phyloP scores from a whole-genome alignment of 2,329 filamentous ascomycete species.

The Curvularia hawaiiensis region DNA sequence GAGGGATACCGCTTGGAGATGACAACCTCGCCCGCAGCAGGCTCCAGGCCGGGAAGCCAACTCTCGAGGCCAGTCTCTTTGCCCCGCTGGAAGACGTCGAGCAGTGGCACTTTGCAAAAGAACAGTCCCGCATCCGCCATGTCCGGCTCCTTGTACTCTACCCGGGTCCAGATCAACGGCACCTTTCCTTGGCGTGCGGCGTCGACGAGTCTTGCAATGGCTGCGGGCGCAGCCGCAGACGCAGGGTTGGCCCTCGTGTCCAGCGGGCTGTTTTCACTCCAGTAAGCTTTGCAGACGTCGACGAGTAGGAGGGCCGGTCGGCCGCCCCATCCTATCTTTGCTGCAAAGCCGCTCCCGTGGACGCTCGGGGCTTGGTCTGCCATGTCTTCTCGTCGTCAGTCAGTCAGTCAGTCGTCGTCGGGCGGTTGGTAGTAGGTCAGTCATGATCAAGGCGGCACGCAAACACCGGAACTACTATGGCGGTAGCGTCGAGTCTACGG shows the following conservation, averaged over 20 bases:
- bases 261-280: conserved; percentile 51
- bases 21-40: conserved; percentile 41
- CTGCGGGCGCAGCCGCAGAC: conserved; percentile 44
- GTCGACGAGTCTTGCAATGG: conserved; percentile 49
- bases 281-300: conserved; percentile 57
- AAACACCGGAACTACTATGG: conserved; percentile 11
- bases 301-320: conserved; percentile 53
- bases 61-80: conserved; percentile 48
- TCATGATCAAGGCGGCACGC: conserved; percentile 6
- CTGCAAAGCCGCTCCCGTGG: conserved; percentile 43
- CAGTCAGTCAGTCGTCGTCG: conserved; percentile 6
- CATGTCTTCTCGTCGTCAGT: conserved; percentile 14
- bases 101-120: conserved; percentile 50
- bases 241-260: conserved; percentile 47
- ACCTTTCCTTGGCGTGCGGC: conserved; percentile 48
- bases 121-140: conserved; percentile 56
- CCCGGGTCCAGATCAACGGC: conserved; percentile 54
- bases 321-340: conserved; percentile 53
- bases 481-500: conserved; percentile 6
- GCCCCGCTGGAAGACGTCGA: conserved; percentile 51
- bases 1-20: conserved; percentile 53
- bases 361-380: conserved; percentile 13
- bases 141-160: conserved; percentile 51
- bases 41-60: conserved; percentile 50
- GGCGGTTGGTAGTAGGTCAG: conserved; percentile 12